These are phyloP conservation scores for Sporothrix schenckii DNA, from an alignment of 2,329 filamentous ascomycete genomes.

Conservation along the genomic window DNA sequence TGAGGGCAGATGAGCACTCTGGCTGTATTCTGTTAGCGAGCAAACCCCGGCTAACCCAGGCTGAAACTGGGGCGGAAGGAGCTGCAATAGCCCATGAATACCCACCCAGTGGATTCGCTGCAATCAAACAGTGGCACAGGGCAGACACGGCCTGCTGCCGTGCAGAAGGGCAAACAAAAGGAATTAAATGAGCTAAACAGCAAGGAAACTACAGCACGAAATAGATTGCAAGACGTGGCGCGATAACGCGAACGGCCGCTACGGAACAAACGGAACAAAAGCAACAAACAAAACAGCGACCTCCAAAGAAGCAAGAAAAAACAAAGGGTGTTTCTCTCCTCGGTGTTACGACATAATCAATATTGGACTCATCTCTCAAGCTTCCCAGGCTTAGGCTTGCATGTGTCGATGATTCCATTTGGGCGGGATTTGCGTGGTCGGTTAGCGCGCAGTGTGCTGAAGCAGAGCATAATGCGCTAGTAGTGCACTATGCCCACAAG, in stretches of 20 bases:
- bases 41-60: conserved; percentile 22
- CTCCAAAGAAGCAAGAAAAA: not conserved
- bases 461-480: conserved; percentile 26
- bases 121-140: conserved; percentile 15
- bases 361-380: conserved; percentile 8
- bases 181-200: not conserved
- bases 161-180: conserved; percentile 4
- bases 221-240: conserved; percentile 26
- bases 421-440: conserved; percentile 16
- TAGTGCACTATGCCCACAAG: not conserved
- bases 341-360: not conserved
- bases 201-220: conserved; percentile 9
- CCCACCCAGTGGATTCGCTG: conserved; percentile 23
- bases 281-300: not conserved
- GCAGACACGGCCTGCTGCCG: conserved; percentile 13
- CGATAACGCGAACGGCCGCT: conserved; percentile 25
- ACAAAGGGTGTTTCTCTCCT: not conserved
- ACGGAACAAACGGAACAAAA: conserved; percentile 16
- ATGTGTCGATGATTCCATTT: conserved; percentile 26
- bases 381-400: not conserved
- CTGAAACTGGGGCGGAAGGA: conserved; percentile 28
- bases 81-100: conserved; percentile 23
- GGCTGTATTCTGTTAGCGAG: conserved; percentile 7
- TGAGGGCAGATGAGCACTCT: not conserved
- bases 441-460: conserved; percentile 16